Percentiles rank a stretch among this genome's conserved stretches.
Conservation (phyloP, 768 basidiomycete genomes). For the Lentinula raphanica region DNA sequence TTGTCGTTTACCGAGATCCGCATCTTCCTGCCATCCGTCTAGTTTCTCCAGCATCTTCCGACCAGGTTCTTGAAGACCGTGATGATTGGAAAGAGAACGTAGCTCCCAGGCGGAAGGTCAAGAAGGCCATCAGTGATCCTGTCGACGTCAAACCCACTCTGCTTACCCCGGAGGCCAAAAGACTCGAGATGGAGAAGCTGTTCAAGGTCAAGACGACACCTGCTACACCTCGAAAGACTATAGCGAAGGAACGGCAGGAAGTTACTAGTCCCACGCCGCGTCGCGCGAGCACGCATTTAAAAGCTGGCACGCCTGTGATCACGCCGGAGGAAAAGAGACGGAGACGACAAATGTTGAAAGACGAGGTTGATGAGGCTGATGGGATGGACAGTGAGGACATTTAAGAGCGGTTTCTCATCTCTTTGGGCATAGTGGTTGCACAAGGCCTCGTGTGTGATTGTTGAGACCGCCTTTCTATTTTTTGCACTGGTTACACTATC, state of each 20-base stretch:
- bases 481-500: no score
- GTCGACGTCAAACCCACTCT: slow-evolving; percentile 15
- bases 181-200: slow-evolving; percentile 16
- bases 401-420: background rate
- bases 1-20: slow-evolving; percentile 52
- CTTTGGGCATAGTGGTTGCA: no score
- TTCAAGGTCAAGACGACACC: slow-evolving; percentile 21
- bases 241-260: slow-evolving; percentile 9
- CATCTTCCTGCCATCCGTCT: slow-evolving; percentile 31
- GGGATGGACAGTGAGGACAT: slow-evolving; percentile 15
- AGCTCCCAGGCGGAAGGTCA: slow-evolving; percentile 39
- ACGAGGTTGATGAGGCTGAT: slow-evolving; percentile 27
- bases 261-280: slow-evolving; percentile 23
- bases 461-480: no score
- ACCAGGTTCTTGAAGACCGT: slow-evolving; percentile 19
- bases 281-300: slow-evolving; percentile 12
- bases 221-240: slow-evolving; percentile 19
- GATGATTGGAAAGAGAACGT: slow-evolving; percentile 57
- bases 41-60: slow-evolving; percentile 5
- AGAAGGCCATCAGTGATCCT: slow-evolving; percentile 30
- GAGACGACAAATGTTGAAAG: slow-evolving; percentile 25
- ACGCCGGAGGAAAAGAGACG: slow-evolving; percentile 20
- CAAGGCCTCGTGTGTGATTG: no score
- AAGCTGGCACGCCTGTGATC: slow-evolving; percentile 18
- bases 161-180: slow-evolving; percentile 18